Evolutionary conservation across 1,284 basidiomycete genomes (phyloP).

Genomic region (Trametes hirsuta): DNA sequence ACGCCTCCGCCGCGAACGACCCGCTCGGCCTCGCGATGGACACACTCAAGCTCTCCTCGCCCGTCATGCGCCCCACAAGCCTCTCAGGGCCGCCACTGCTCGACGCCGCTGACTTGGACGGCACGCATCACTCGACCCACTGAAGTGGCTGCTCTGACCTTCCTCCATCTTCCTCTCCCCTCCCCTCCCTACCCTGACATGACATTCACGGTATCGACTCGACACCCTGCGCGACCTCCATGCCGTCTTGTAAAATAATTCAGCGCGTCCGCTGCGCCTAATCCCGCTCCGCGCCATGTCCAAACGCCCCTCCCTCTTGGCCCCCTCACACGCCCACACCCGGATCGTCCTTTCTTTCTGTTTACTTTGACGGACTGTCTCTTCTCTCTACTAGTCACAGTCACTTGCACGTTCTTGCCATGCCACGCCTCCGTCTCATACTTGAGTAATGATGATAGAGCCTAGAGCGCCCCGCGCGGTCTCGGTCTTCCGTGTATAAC

Average conservation of each 20-base stretch:
- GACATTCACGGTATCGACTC: not conserved
- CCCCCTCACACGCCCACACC: not conserved
- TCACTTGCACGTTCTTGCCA: not conserved
- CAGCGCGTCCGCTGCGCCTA: constrained; percentile 14
- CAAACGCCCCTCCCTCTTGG: not conserved
- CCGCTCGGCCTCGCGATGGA: constrained; percentile 77
- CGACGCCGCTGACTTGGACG: not conserved
- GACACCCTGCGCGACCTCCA: not conserved
- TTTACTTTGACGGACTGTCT: not conserved
- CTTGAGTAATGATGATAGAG: constrained; percentile 6
- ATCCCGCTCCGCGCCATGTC: constrained; percentile 1
- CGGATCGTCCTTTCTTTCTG: not conserved
- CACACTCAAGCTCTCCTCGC: constrained; percentile 40
- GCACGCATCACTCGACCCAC: not conserved
- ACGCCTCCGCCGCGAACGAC: constrained; percentile 51
- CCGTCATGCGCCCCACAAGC: constrained; percentile 21
- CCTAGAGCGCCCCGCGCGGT: not conserved
- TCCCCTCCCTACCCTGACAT: not conserved
- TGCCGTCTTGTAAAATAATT: constrained; percentile 17
- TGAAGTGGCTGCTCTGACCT: not conserved
- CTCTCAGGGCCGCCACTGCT: not conserved
- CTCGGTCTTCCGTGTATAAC: constrained; percentile 7
- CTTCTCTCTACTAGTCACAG: not conserved
- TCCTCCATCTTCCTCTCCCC: not conserved
- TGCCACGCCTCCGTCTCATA: not conserved